Percentiles rank a stretch among this genome's conserved stretches.
phyloP scores from a whole-genome alignment of 2,329 filamentous ascomycete genomes.

The Arachnopeziza araneosa region DNA sequence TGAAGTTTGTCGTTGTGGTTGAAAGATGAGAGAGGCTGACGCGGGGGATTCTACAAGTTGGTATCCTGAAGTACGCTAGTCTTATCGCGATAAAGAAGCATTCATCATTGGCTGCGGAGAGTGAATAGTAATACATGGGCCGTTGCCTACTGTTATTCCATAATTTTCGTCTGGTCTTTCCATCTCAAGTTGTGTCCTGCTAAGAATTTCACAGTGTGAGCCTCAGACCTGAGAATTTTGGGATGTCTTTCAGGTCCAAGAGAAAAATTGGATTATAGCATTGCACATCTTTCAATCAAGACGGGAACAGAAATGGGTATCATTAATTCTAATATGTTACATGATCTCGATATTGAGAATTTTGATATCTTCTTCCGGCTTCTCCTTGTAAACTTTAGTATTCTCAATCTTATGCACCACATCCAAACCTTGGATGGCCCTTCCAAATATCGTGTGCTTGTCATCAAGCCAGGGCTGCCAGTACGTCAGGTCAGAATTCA shows the following conservation, averaged over 20 bases:
- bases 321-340: constrained; percentile 14
- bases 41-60: not conserved
- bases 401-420: constrained; percentile 97
- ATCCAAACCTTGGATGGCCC: constrained; percentile 84
- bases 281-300: no score
- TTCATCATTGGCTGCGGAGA: not conserved
- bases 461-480: constrained; percentile 80
- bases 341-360: constrained; percentile 71
- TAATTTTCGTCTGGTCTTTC: no score
- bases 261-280: no score
- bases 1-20: not conserved
- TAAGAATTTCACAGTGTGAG: no score
- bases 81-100: not conserved
- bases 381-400: constrained; percentile 77
- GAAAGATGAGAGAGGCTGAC: not conserved
- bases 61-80: not conserved
- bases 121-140: no score
- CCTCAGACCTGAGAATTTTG: no score
- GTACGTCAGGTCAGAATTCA: constrained; percentile 8
- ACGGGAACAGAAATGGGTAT: not conserved
- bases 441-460: constrained; percentile 94
- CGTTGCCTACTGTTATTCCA: no score
- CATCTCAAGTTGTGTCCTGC: no score
- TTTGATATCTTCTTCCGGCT: constrained; percentile 95
- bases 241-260: no score